Evolutionary conservation across 148 eudicot species (phyloP), one percentile per base, ranked within the genome.

Genomic region (Spergularia bocconei): DNA sequence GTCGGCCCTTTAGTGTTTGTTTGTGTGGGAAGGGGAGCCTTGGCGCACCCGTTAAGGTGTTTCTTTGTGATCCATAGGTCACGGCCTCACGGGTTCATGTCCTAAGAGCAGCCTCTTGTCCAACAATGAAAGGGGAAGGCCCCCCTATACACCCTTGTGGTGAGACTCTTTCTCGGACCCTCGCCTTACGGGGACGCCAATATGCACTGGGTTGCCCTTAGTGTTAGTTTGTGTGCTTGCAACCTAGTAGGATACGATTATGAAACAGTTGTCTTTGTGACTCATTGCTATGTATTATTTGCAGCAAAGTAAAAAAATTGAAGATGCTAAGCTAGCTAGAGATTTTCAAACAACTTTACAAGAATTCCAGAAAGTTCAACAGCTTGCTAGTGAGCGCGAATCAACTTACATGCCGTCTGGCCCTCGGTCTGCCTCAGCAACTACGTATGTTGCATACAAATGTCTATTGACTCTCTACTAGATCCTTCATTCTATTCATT

Each of bases 321-420:
- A 88, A 78, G 87, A 88, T 84, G 91, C 91, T 69, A 90, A 90
- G 83, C 94, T 90, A 82, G 94, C 91, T 78, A 85, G 88, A 80
- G 94, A 90, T 81, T 90, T 90, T 69, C 91, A 90, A 82, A 67
- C 85, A 63, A 81, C 83, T 69, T 71, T 90, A 73, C 85, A 88
- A 83, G 91, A 90, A 78, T 90, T 90, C 73, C 94, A 90, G 81
- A 90, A 88, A 70, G 88, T 85, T 79, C 94, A 90, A 74, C 94
- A 90, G 77, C 91, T 90, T 73, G 90, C 94, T 62, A 85, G 91
- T 71, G 91, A 88, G 79, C 90, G 90, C 17, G 94, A 90, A 83
- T 86, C 94, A 20, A 80, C 88, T 64, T 88, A 86, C 75, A 79
- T 87, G 80, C 91, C 91, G 52, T 76, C 87, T 76, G 85, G 82